These are phyloP conservation scores for Datura wrightii DNA, from an alignment of 257 asterid genomes.

Conservation along the genomic window DNA sequence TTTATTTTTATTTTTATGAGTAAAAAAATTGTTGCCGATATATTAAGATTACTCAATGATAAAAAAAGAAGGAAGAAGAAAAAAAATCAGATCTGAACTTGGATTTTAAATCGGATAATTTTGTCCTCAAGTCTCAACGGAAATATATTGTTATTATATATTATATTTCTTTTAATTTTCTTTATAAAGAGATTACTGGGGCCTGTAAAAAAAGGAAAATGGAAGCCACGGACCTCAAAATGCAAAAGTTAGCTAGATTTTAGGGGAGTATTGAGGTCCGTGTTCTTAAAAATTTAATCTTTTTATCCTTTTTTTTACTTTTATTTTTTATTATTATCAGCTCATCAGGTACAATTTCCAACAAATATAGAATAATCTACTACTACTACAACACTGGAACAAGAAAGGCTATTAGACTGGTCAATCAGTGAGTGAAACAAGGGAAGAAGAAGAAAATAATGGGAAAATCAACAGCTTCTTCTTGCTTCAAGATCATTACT, in stretches of 20 bases:
- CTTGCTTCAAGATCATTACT: conserved; percentile 85
- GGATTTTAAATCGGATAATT: background rate
- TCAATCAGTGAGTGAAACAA: conserved; percentile 25
- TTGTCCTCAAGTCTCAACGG: conserved; percentile 23
- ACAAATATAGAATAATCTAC: conserved; percentile 32
- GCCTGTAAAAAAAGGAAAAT: background rate
- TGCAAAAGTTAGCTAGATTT: conserved; percentile 50
- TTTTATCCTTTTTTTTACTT: background rate
- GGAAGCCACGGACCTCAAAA: conserved; percentile 55
- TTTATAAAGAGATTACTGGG: conserved; percentile 16
- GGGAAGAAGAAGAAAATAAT: conserved; percentile 34
- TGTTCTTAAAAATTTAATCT: conserved; percentile 29
- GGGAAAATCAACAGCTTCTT: conserved; percentile 71
- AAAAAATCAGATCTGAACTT: background rate
- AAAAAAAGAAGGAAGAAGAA: too few species aligned
- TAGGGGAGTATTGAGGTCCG: conserved; percentile 64
- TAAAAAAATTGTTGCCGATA: too few species aligned
- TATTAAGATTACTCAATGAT: too few species aligned
- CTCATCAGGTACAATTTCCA: conserved; percentile 48
- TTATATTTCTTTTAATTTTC: background rate
- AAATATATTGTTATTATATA: background rate
- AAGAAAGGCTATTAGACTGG: conserved; percentile 18
- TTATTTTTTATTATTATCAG: conserved; percentile 38
- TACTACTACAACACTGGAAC: background rate
- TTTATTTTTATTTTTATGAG: too few species aligned